These are phyloP conservation scores for Lepiota brunneoincarnata DNA, from an alignment of 768 basidiomycete species.

Conservation along the genomic window DNA sequence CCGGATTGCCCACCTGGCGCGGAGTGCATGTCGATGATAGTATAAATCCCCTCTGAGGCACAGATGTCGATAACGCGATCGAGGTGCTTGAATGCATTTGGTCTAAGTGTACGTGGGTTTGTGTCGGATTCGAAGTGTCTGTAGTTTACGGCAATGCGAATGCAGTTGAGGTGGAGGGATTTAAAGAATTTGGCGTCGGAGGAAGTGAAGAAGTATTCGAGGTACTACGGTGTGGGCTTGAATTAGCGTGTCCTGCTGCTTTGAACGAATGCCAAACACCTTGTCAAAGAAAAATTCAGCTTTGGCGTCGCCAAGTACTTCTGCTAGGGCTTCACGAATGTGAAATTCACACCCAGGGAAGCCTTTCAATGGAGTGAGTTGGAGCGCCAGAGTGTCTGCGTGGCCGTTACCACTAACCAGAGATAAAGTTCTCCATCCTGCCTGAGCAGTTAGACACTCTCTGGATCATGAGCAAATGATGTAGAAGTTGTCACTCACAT, in stretches of 20 bases:
- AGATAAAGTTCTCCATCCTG: constrained; percentile 79
- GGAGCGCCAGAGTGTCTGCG: no score
- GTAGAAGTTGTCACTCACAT: constrained; percentile 50
- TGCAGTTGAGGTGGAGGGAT: constrained; percentile 75
- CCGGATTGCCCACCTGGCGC: constrained; percentile 72
- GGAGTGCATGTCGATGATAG: constrained; percentile 79
- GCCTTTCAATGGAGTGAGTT: constrained; percentile 29
- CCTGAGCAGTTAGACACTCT: constrained; percentile 5
- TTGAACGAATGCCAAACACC: constrained; percentile 29
- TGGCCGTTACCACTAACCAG: constrained; percentile 33
- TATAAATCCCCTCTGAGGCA: constrained; percentile 70
- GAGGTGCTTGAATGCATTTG: constrained; percentile 76
- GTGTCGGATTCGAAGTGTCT: constrained; percentile 76
- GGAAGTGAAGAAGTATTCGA: constrained; percentile 82
- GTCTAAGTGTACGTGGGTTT: constrained; percentile 75
- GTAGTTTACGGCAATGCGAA: constrained; percentile 75
- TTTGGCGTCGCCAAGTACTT: constrained; percentile 63
- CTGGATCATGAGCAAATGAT: constrained; percentile 2
- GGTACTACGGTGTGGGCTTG: constrained; percentile 44
- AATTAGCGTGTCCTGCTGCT: neutral
- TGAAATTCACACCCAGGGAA: constrained; percentile 83
- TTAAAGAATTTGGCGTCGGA: constrained; percentile 76
- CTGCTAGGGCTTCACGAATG: constrained; percentile 67
- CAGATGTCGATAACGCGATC: constrained; percentile 79
- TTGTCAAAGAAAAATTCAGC: constrained; percentile 84